A percentile compares a stretch with the other conserved stretches of the same genome.
phyloP scores from a whole-genome alignment of 2,329 filamentous ascomycete genomes.

The Hypoxylon sp. region DNA sequence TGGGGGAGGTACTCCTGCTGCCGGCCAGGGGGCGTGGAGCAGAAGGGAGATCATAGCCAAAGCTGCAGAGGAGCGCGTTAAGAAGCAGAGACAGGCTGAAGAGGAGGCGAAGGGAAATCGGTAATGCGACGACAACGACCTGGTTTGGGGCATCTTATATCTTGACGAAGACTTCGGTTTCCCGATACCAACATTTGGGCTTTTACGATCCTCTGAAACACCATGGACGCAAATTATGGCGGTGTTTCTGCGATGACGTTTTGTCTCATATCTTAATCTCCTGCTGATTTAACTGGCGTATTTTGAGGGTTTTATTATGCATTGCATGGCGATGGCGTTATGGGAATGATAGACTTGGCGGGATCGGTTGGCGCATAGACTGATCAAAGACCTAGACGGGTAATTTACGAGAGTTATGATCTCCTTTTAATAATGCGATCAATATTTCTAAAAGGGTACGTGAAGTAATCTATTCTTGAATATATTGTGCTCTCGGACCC shows the following conservation, averaged over 20 bases:
- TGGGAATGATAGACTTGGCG: neutral
- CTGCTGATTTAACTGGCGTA: neutral
- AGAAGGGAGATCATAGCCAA: constrained; percentile 81
- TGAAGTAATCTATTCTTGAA: neutral
- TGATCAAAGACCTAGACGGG: neutral
- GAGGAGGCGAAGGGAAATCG: constrained; percentile 37
- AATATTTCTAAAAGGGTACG: neutral
- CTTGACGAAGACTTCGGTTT: neutral
- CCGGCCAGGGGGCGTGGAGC: constrained; percentile 65
- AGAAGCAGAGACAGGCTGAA: constrained; percentile 57
- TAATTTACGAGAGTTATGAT: constrained; percentile 6
- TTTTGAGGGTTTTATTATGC: neutral
- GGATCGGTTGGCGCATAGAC: neutral
- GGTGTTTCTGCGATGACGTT: neutral
- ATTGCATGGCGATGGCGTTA: constrained; percentile 37
- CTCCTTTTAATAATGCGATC: neutral
- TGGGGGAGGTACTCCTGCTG: constrained; percentile 53
- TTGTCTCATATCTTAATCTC: neutral
- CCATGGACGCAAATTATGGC: neutral
- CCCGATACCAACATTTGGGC: neutral
- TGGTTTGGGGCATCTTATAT: neutral
- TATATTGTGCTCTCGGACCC: neutral
- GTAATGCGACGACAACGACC: neutral
- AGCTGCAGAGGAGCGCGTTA: constrained; percentile 78
- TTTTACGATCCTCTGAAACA: neutral